Conservation (phyloP, 305 asterid species). For the Fraxinus floribunda region DNA sequence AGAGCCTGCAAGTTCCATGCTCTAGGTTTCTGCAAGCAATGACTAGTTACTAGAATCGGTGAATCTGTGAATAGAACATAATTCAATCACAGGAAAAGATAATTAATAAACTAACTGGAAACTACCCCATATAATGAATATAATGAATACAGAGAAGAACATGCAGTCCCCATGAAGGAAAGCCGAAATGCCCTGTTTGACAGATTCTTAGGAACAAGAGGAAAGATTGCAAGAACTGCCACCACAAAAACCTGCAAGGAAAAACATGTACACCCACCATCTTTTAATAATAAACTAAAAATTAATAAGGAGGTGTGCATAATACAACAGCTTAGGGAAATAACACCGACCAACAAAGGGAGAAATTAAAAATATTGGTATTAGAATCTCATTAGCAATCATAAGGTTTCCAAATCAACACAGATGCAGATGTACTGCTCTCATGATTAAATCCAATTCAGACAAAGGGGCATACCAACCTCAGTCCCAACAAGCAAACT, state of each 20-base stretch:
- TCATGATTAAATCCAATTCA: conserved; percentile 8
- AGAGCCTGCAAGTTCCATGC: conserved; percentile 91
- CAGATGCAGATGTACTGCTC: neutral
- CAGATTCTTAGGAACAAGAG: conserved; percentile 71
- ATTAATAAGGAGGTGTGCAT: neutral
- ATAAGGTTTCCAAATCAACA: neutral
- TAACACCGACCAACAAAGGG: conserved; percentile 4
- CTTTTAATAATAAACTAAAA: neutral
- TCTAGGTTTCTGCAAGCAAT: conserved; percentile 74
- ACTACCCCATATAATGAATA: conserved; percentile 84
- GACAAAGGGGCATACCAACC: neutral
- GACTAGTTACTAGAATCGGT: conserved; percentile 16
- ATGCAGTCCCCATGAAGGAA: conserved; percentile 80
- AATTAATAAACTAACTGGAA: conserved; percentile 12
- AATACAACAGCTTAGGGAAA: conserved; percentile 8
- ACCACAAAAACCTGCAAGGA: conserved; percentile 66
- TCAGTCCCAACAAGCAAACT: neutral
- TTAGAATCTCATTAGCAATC: neutral
- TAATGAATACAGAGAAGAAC: conserved; percentile 71
- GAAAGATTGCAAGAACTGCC: conserved; percentile 81
- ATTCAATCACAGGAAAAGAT: neutral
- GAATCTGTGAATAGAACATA: conserved; percentile 21
- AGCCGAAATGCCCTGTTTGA: conserved; percentile 80
- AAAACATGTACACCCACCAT: neutral
- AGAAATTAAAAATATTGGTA: neutral